Base-by-base conservation (phyloP, 805 yeast genomes). In the Sugiyamaella marilandica region DNA sequence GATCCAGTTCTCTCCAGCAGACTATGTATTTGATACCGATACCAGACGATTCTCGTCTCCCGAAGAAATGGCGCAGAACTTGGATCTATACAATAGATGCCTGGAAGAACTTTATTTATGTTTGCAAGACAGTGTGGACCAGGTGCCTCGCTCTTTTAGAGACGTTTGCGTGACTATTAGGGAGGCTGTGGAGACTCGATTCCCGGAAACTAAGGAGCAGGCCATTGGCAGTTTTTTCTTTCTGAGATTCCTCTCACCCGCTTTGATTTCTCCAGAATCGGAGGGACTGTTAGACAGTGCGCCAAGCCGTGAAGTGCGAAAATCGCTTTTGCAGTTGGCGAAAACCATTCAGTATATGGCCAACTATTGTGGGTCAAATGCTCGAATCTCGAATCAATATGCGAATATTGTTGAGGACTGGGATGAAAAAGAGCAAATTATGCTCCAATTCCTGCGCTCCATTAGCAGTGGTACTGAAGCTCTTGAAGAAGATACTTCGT, bases 161-260 rank as follows among this genome's bases (percentile, higher is more conserved):
- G 75, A 74, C 50, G 79, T 89, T 31, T 83, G 95, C 55, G 74
- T 77, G 35, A 77, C 81, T 2, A 85, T 88, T 26, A 77, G 76
- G 57, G 67, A 69, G 4, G 75, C 84, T 9, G 87, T 86, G 1
- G 69, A 73, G 18, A 65, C 62, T 2, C 79, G 77, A 55, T 84
- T 85, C 58, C 84, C 83, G 0, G 83, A 80, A 37, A 80, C 82
- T 0, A 82, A 79, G 44, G 73, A 78, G 36, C 74, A 82, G 37
- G 89, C 95, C 0, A 85, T 86, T n/a, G 92, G 95, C 0, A 85
- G 95, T 0, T 89, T 85, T 62, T 69, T 89, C 41, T 87, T 89
- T 62, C 72, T 89, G 57, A 71, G 92, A 52, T 79, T 83, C 54
- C 73, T 83, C 48, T 84, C 95, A 63, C 96, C 96, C 5, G 92